A percentile compares a stretch with the other conserved stretches of the same genome.
Evolutionary conservation across 495 filamentous ascomycete species (phyloP).

Genomic region (Penicillium chermesinum): DNA sequence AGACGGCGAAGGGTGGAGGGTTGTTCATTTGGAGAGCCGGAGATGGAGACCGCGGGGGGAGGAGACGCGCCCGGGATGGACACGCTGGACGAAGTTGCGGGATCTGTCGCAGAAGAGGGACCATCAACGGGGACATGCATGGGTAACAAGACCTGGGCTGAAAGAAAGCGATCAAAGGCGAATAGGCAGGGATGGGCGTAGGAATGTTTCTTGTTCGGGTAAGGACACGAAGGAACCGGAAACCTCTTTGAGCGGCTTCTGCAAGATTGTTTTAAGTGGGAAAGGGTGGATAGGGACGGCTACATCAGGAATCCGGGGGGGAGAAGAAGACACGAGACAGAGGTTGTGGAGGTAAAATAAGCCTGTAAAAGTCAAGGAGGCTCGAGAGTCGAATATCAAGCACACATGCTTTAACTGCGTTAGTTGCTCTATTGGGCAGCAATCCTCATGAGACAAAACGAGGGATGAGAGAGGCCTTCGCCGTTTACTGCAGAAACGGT

Average conservation of each 20-base stretch:
- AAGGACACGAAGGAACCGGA: background rate
- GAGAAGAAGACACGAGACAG: background rate
- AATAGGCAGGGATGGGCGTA: constrained; percentile 24
- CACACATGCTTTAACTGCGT: background rate
- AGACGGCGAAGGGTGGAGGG: constrained; percentile 31
- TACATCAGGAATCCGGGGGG: constrained; percentile 12
- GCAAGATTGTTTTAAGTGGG: background rate
- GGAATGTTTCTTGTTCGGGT: constrained; percentile 28
- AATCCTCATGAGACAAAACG: constrained; percentile 21
- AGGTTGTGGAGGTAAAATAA: too few species aligned
- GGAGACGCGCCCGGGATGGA: constrained; percentile 26
- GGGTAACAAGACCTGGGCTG: constrained; percentile 24
- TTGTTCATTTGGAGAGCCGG: constrained; percentile 29
- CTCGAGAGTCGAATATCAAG: background rate
- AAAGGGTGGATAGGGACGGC: constrained; percentile 1
- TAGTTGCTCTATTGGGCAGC: constrained; percentile 28
- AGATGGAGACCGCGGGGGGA: constrained; percentile 29
- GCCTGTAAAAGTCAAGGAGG: too few species aligned
- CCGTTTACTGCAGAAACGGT: constrained; percentile 17
- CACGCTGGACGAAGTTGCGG: constrained; percentile 25
- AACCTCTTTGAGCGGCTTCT: background rate
- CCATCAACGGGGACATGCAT: constrained; percentile 42
- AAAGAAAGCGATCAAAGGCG: constrained; percentile 8
- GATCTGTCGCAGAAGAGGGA: constrained; percentile 28
- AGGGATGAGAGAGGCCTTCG: constrained; percentile 23